Evolutionary conservation across 129 eudicot genomes (phyloP).

Genomic region (Chrysanthemum makinoi): DNA sequence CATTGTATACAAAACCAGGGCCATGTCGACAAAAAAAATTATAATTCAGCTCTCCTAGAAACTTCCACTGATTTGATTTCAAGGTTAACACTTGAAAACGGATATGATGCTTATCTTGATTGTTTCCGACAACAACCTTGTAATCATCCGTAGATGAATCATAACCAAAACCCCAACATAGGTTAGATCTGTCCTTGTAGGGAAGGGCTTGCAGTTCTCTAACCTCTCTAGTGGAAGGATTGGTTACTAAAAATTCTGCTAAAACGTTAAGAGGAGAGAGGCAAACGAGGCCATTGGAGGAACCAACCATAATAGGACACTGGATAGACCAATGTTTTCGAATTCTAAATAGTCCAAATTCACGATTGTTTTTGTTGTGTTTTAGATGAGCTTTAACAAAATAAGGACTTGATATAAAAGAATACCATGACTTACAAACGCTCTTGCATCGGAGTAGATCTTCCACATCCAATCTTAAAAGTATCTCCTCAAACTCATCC

Average conservation of each 20-base stretch:
- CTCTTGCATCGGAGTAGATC: constrained; percentile 3
- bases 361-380: not conserved
- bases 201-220: not conserved
- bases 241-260: not conserved
- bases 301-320: not conserved
- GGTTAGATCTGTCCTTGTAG: not conserved
- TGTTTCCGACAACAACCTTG: not conserved
- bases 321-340: not conserved
- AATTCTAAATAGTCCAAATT: not conserved
- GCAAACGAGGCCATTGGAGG: constrained; percentile 5
- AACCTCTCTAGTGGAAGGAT: constrained; percentile 7
- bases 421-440: constrained; percentile 6
- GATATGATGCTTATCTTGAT: not conserved
- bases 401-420: not conserved
- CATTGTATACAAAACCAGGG: not conserved
- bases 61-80: not conserved
- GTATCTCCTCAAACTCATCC: not conserved
- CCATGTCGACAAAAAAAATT: not conserved
- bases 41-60: not conserved
- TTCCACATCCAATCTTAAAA: constrained; percentile 1
- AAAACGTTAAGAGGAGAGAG: not conserved
- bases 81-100: not conserved
- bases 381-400: constrained; percentile 13
- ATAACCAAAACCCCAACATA: constrained; percentile 9
- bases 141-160: not conserved